Conservation (phyloP, 257 asterid species). For the Mentha longifolia region DNA sequence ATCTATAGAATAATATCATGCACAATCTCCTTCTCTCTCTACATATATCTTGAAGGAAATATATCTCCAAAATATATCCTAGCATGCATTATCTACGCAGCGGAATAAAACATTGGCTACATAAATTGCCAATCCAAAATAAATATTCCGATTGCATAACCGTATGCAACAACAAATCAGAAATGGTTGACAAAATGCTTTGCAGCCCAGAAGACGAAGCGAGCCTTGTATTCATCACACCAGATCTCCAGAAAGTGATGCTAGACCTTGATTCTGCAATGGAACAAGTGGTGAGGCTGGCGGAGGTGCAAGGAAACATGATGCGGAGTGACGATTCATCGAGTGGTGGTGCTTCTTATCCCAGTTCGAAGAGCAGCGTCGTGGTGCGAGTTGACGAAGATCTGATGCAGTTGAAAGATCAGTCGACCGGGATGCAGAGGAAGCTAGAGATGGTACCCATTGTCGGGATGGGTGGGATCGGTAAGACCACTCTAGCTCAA, state of each 20-base stretch:
- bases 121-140: too few relatives aligned
- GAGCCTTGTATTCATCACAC: neutral
- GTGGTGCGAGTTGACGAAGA: constrained; percentile 27
- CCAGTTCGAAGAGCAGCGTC: neutral
- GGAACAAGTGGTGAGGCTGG: too few relatives aligned
- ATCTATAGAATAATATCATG: too few relatives aligned
- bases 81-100: too few relatives aligned
- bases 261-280: neutral
- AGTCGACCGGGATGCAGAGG: neutral
- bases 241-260: neutral
- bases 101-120: too few relatives aligned
- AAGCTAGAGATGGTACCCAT: constrained; percentile 12
- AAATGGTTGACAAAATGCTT: neutral
- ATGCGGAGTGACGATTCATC: too few relatives aligned
- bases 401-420: constrained; percentile 16
- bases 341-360: neutral
- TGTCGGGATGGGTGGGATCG: constrained; percentile 19
- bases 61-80: too few relatives aligned
- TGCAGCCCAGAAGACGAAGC: neutral
- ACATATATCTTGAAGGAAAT: too few relatives aligned
- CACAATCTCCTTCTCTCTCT: too few relatives aligned
- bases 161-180: too few relatives aligned
- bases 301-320: too few relatives aligned
- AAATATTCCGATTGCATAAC: too few relatives aligned
- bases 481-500: constrained; percentile 18